These are phyloP conservation scores for Cryphonectria japonica DNA, from an alignment of 2,329 filamentous ascomycete species.

Conservation along the genomic window DNA sequence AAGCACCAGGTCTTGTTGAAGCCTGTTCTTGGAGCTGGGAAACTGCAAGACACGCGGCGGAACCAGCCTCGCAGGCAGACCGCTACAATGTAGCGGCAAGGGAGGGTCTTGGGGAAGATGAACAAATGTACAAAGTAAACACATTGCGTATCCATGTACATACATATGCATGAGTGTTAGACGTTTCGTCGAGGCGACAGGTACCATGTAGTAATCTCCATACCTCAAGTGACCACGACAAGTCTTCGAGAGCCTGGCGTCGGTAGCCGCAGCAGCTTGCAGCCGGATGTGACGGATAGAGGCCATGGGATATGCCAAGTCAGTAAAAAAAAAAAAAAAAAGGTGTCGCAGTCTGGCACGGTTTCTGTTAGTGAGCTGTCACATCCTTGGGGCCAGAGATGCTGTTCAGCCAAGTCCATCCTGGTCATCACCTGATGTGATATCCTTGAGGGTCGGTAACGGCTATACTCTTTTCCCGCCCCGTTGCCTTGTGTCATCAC, in stretches of 20 bases:
- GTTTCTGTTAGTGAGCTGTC: not conserved
- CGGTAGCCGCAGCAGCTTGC: not conserved
- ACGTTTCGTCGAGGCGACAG: not conserved
- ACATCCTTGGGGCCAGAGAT: not conserved
- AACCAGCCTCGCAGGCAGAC: not conserved
- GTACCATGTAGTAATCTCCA: no score
- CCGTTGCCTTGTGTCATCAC: conserved; percentile 13
- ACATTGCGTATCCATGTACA: no score
- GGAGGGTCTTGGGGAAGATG: not conserved
- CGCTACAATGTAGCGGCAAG: not conserved
- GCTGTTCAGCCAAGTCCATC: not conserved
- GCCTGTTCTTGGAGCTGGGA: not conserved
- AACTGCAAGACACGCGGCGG: not conserved
- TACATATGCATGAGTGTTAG: no score
- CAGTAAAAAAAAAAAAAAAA: not conserved
- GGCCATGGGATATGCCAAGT: not conserved
- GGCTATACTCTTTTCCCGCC: not conserved
- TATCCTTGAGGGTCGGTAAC: not conserved
- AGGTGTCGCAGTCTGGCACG: not conserved
- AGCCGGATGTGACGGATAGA: conserved; percentile 10
- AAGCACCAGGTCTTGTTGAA: not conserved
- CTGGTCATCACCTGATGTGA: not conserved
- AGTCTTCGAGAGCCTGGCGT: not conserved
- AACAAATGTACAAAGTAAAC: not conserved
- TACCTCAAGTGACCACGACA: no score